Conservation (phyloP, 1,139 yeast genomes). For the Lodderomyces orthopsilosis region DNA sequence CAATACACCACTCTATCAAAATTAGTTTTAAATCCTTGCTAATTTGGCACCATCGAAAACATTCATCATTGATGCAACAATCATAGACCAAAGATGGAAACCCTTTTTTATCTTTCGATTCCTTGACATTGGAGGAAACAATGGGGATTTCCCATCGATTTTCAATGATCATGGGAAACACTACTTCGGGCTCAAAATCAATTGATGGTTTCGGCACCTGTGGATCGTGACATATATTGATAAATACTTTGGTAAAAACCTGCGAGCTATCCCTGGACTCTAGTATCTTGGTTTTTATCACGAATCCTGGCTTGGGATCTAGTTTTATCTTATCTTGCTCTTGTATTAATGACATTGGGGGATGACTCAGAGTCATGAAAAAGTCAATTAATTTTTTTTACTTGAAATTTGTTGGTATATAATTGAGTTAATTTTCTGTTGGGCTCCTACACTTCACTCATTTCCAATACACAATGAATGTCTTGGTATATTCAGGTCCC, state of each 20-base stretch:
- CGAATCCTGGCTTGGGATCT: conserved; percentile 60
- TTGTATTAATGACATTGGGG: conserved; percentile 16
- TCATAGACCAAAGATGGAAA: conserved; percentile 63
- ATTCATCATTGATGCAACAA: conserved; percentile 64
- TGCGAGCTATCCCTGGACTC: conserved; percentile 24
- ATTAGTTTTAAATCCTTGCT: conserved; percentile 50
- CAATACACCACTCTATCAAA: conserved; percentile 62
- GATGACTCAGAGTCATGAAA: conserved; percentile 9
- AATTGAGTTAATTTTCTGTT: background rate
- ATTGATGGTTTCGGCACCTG: conserved; percentile 54
- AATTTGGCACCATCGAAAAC: conserved; percentile 61
- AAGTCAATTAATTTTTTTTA: background rate
- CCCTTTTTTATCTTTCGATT: conserved; percentile 71
- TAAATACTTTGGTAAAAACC: conserved; percentile 63
- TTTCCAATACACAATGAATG: conserved; percentile 54
- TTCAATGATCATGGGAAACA: conserved; percentile 64
- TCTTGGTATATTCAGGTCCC: conserved; percentile 75
- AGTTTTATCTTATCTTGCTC: conserved; percentile 20
- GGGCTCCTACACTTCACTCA: no score
- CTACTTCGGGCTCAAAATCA: conserved; percentile 53
- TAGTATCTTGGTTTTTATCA: conserved; percentile 56
- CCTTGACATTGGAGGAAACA: conserved; percentile 54
- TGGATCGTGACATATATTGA: conserved; percentile 68
- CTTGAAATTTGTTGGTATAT: background rate
- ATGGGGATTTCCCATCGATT: conserved; percentile 87